Evolutionary conservation across 2,329 filamentous ascomycete species (phyloP), one percentile per base, ranked within the genome.

Genomic region (Ophiosphaerella narmari): DNA sequence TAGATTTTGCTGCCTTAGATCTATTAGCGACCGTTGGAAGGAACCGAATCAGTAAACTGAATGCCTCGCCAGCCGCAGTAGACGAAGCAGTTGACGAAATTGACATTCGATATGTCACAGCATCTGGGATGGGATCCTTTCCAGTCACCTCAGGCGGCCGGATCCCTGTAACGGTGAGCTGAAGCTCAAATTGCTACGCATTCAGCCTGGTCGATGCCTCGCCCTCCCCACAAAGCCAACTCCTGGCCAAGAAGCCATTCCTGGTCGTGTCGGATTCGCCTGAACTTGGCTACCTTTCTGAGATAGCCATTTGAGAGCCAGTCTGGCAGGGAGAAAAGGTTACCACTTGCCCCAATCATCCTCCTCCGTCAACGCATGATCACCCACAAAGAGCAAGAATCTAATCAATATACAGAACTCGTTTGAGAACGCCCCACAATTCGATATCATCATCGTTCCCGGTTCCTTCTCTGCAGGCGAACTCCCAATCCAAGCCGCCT

Each of bases 141-240:
- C 54, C 66, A 47, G 57, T 71, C 59, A 71, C 70, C 43, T 67
- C 66, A 57, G 66, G 66, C 50, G 59, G 64, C 45, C 65, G 69
- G 42, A 70, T 73, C 58, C 67, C 68, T 56, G 66, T 71, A 51
- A 72, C 71, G 67, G 71, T 73, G 65, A 72, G 67, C 64, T 66
- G 58, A 50, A 59, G 51, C 52, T 62, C 58, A 59, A 59, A 55
- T 67, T 63, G 61, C 58, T 62, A 24, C 26, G 39, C 50, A 60
- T 55, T 59, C 43, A 60, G 50, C 59, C 62, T 57, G 48, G 59
- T 39, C 53, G 43, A 45, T 47, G 29, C 55, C 44, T 39, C 49
- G 31, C 38, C 32, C 26, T 26, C n/a, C 47, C 50, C 41, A 43
- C 46, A 57, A 66, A 52, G 60, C 63, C 54, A 63, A 49, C 60